phyloP scores from a whole-genome alignment of 192 early-diverging fungal species.

The Linnemannia elongata region DNA sequence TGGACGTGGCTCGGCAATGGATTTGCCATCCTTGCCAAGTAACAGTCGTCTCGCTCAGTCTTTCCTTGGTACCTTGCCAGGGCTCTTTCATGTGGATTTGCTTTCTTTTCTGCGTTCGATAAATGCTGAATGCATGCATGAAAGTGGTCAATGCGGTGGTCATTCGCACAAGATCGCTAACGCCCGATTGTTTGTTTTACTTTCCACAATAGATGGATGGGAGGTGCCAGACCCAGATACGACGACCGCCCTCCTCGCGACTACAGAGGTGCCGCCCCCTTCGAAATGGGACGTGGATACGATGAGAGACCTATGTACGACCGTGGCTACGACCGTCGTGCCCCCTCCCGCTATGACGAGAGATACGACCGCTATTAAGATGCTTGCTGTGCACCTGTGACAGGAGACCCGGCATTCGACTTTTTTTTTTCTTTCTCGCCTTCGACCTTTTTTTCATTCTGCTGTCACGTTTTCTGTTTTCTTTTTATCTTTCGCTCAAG shows the following conservation, averaged over 20 bases:
- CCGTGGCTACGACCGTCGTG: conserved; percentile 52
- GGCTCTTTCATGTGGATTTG: conserved; percentile 18
- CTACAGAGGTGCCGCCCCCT: conserved; percentile 43
- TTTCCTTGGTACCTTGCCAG: conserved; percentile 41
- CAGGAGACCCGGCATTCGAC: background rate
- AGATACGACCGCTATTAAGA: conserved; percentile 57
- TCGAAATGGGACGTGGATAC: conserved; percentile 42
- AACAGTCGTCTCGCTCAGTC: background rate
- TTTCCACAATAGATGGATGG: conserved; percentile 42
- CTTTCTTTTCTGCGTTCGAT: background rate
- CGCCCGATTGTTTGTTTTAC: background rate
- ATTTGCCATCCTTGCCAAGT: background rate
- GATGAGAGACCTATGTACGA: conserved; percentile 53
- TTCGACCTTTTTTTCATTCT: background rate
- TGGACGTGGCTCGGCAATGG: background rate
- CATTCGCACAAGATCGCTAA: background rate
- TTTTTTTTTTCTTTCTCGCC: background rate
- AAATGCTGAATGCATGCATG: background rate
- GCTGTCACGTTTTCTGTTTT: background rate
- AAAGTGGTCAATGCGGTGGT: background rate
- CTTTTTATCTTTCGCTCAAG: background rate
- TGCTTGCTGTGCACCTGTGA: background rate
- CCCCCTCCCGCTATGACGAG: conserved; percentile 49
- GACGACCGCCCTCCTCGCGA: conserved; percentile 56
- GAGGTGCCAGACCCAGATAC: conserved; percentile 50